phyloP scores from a whole-genome alignment of 495 filamentous ascomycete species.

The Aspergillus conjunctus region DNA sequence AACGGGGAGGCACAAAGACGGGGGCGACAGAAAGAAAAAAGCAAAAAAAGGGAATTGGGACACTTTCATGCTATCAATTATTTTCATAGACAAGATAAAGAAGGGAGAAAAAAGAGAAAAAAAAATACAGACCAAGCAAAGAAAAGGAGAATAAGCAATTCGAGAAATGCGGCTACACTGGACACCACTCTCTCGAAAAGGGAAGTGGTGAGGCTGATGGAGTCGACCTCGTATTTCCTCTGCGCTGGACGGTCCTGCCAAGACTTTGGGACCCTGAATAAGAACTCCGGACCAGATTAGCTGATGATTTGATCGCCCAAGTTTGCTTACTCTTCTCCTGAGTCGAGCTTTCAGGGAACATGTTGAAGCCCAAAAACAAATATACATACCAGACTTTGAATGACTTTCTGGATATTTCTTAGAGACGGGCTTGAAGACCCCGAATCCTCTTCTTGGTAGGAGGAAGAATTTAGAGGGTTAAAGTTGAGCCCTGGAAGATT shows the following conservation, averaged over 20 bases:
- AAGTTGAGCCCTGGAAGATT: too few relatives aligned
- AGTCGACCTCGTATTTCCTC: neutral
- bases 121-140: neutral
- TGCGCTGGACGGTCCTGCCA: neutral
- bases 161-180: neutral
- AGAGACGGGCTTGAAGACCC: too few relatives aligned
- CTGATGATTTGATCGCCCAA: neutral
- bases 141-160: neutral
- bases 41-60: too few relatives aligned
- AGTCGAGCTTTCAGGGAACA: too few relatives aligned
- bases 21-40: too few relatives aligned
- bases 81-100: neutral
- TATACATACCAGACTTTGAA: too few relatives aligned
- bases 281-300: neutral
- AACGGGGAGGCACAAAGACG: too few relatives aligned
- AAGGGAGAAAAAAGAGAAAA: neutral
- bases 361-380: too few relatives aligned
- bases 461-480: too few relatives aligned
- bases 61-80: neutral
- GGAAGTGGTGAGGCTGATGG: neutral
- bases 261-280: neutral
- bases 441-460: too few relatives aligned
- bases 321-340: neutral
- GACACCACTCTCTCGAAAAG: neutral
- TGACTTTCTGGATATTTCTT: too few relatives aligned